Evolutionary conservation across 257 asterid genomes (phyloP), one percentile per base, ranked within the genome.

Genomic region (Nicotiana tomentosiformis): DNA sequence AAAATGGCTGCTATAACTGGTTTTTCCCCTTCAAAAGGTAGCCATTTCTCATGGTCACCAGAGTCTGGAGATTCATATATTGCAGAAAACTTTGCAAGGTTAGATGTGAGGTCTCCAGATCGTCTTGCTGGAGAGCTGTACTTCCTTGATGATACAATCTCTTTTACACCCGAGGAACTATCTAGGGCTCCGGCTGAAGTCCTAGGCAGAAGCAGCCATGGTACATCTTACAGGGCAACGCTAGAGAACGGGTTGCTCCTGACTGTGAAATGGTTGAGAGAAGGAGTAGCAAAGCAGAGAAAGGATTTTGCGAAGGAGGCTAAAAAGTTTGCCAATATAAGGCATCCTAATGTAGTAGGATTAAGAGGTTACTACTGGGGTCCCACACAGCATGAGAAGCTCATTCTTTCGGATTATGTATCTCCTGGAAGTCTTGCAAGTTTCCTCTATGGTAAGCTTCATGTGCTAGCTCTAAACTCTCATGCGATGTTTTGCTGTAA

Each of bases 311-410:
- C 99, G 12, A 96, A 96, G 88, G 99, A 96, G 90, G 99, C 99
- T 65, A 96, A 93, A 89, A 94, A 94, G 81, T 96, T 96, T 83
- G 91, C 99, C 16, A 96, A 94, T 82, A 93, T 96, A 37, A 86
- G 98, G 83, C 99, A 96, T 79, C 99, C 99, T 4, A 96, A 96
- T 67, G 99, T 94, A 82, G 98, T 94, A 26, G 98, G 98, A 53
- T 87, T 96, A 87, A 93, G 99, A 89, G 99, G 99, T 20, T 96
- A 96, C 87, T 96, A 96, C 80, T 96, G 99, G 99, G 99, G 99
- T 1, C 97, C 99, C 51, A 96, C 98, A 17, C 99, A 96, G 77
- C 99, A 96, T 9, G 98, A 96, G 91, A 94, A 96, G 93, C 95
- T 96, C 74, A 96, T 96, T 85, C 98, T 96, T 65, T 94, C 99